Base-by-base conservation (phyloP, 306 rosid genomes). In the Adenanthera pavonina region DNA sequence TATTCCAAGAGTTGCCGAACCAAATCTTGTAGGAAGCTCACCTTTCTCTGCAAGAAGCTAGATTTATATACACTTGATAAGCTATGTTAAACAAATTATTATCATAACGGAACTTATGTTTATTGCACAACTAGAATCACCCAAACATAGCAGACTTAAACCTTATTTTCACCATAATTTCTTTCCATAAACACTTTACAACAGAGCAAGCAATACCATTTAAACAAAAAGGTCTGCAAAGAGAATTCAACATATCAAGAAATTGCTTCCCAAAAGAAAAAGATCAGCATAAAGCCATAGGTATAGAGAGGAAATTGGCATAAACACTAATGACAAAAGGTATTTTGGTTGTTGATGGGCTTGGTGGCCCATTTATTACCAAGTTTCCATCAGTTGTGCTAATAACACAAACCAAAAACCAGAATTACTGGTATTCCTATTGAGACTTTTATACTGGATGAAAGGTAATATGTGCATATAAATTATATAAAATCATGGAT, bases 21-120 rank as follows among this genome's bases (percentile, higher is more conserved):
- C 99, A 80, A 93, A 90, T 87, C 97, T 92, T 78, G 99, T 96
- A 51, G 99, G 96, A 65, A 96, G 99, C 85, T 96, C 99, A 11
- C 99, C 99, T 92, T 83, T 96, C 87, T 96, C 99, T 88, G 98
- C 98, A 91, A 96, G 98, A 83, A 96, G 91, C 99, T 96, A 91
- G 78, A 85, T 61, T 80, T 64, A 80, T 61, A 86, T 82, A 82
- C 74, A 83, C 78, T 86, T 77, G 78, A 75, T 84, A 76, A 88
- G 84, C 71, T 69, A 66, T 72, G 74, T 67, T 74, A 77, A 65
- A 72, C 82, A 66, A 66, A 72, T 47, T 77, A 35, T 59, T 44
- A 59, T 77, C 46, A 64, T 52, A 69, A 80, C 53, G 17, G 71
- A 11, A 33, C 14, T 78, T 74, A 66, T 35, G 36, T 51, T 80